phyloP scores from a whole-genome alignment of 768 basidiomycete species.

The Auricularia auricula-judae region DNA sequence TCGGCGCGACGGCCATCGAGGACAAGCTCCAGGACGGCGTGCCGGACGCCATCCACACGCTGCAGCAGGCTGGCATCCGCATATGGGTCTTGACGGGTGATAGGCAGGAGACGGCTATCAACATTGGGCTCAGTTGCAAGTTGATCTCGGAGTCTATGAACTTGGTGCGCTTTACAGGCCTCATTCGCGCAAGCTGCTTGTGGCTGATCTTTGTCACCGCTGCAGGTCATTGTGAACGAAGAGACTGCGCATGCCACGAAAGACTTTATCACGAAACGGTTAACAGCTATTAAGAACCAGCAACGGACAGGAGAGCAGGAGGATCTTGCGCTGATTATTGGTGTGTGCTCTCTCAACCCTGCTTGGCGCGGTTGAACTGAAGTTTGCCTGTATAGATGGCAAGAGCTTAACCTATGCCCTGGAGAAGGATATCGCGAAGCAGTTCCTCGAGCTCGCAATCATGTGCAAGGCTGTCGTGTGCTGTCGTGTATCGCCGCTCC shows the following conservation, averaged over 20 bases:
- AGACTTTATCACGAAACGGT: conserved; percentile 78
- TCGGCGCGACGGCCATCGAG: conserved; percentile 97
- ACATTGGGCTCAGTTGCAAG: conserved; percentile 95
- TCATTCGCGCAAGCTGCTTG: neutral
- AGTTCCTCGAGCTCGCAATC: conserved; percentile 88
- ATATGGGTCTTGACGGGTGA: conserved; percentile 99
- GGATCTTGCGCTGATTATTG: conserved; percentile 90
- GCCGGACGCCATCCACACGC: conserved; percentile 92
- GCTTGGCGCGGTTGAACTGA: conserved; percentile 5
- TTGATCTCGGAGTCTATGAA: conserved; percentile 99
- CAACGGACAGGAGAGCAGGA: conserved; percentile 85
- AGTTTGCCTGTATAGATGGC: conserved; percentile 49
- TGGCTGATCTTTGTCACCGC: too few species aligned
- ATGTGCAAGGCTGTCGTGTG: conserved; percentile 99
- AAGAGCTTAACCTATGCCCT: conserved; percentile 89
- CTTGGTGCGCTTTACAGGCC: conserved; percentile 39
- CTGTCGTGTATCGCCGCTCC: conserved; percentile 95
- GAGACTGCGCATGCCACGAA: conserved; percentile 69
- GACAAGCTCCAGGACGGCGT: conserved; percentile 98
- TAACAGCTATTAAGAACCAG: conserved; percentile 90
- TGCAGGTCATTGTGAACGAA: conserved; percentile 89
- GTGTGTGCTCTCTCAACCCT: conserved; percentile 30
- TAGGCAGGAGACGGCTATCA: conserved; percentile 97
- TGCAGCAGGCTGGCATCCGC: conserved; percentile 90
- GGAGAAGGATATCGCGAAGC: conserved; percentile 83